Evolutionary conservation across 108 stramenopile species (phyloP), one percentile per base, ranked within the genome.

Genomic region (Pelagomonas calceolata): DNA sequence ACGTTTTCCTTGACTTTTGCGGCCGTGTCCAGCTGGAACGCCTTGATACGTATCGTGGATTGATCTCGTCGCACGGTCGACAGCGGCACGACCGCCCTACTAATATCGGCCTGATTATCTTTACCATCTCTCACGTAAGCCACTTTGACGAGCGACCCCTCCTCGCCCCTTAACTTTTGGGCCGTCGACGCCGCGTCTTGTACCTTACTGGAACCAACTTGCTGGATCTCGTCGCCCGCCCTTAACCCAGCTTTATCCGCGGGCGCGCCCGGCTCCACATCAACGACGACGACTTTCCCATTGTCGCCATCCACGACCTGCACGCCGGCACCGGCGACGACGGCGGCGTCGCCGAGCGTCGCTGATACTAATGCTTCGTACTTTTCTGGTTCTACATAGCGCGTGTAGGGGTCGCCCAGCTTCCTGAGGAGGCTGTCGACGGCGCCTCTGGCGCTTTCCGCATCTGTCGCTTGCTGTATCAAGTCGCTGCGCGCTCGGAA

Each of bases 371-470:
- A 74, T 33, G 91, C 89, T 46, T 92, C 86, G 78, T 97, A 97
- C 80, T 97, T 91, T 65, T 88, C 80, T 0, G 96, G 94, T 21
- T 89, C 75, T 30, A 97, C 77, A 75, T 94, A 95, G 34, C 91
- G 76, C 12, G 96, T 97, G 83, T 97, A 97, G 67, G 89, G 83
- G 80, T 97, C 96, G 4, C 94, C 94, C 63, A 97, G 78, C 12
- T 64, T 78, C 21, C 73, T 51, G 34, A 95, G 73, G 80, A 94
- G 88, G 15, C 72, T 64, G 15, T 85, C 72, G 45, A 90, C 85
- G 34, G 85, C 83, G 15, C 66, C 76, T 36, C 80, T 81, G 30
- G 89, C 89, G 80, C 92, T 86, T 0, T 84, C 84, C 81, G 92
- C 87, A 64, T 68, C 79, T 36, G 89, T 86, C 81, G 66, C 32